Percentiles rank a stretch among this genome's conserved stretches.
Evolutionary conservation across 208 protist species (phyloP).

Genomic region (Porcisia deanei): DNA sequence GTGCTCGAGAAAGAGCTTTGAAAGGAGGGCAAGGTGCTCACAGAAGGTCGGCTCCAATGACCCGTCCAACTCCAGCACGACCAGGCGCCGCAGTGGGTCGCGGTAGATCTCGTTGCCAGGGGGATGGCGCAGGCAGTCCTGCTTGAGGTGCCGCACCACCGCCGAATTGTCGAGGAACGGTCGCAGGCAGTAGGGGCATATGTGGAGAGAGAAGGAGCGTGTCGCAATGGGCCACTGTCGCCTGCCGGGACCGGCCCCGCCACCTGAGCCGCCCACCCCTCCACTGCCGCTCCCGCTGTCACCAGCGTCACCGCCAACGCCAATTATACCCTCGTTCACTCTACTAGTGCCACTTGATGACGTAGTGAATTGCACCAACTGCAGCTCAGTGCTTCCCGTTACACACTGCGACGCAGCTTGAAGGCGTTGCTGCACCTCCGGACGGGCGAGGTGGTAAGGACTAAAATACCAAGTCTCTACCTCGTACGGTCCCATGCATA

Average conservation of each 20-base stretch:
- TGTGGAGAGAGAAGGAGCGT: constrained; percentile 85
- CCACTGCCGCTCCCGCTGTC: neutral
- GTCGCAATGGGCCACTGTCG: constrained; percentile 33
- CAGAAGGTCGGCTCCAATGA: constrained; percentile 97
- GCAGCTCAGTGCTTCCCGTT: constrained; percentile 52
- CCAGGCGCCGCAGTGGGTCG: constrained; percentile 82
- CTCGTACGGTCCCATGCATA: constrained; percentile 96
- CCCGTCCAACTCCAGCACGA: constrained; percentile 98
- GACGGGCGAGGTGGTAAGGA: constrained; percentile 94
- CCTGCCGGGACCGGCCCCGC: neutral
- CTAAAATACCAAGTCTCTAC: constrained; percentile 98
- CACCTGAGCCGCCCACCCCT: neutral
- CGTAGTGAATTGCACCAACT: constrained; percentile 32
- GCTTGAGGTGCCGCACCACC: constrained; percentile 78
- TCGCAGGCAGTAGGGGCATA: constrained; percentile 98
- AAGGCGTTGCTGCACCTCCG: constrained; percentile 64
- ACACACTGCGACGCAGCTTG: constrained; percentile 51
- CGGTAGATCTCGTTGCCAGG: constrained; percentile 90
- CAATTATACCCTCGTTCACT: neutral
- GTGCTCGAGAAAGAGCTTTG: constrained; percentile 99
- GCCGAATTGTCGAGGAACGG: constrained; percentile 91
- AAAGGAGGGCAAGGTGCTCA: constrained; percentile 98
- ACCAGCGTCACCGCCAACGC: constrained; percentile 11
- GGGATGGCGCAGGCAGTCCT: constrained; percentile 90
- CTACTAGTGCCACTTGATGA: neutral